phyloP scores from a whole-genome alignment of 2,329 filamentous ascomycete genomes.

The Chrysosporium queenslandicum region DNA sequence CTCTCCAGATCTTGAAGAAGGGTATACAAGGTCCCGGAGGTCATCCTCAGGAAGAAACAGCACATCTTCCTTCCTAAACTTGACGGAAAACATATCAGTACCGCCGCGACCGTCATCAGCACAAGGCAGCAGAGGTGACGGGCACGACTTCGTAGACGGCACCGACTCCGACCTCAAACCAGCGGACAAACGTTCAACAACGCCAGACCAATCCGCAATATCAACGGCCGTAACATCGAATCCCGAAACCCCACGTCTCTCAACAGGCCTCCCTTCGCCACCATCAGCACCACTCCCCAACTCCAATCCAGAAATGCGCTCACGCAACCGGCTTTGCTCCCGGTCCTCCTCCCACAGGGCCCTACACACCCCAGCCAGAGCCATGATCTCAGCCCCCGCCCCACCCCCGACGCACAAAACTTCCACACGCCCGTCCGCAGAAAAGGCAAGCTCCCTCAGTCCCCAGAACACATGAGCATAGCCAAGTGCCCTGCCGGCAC shows the following conservation, averaged over 20 bases:
- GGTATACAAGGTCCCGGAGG: constrained; percentile 30
- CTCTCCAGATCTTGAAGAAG: neutral
- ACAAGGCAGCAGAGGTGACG: constrained; percentile 24
- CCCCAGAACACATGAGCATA: constrained; percentile 54
- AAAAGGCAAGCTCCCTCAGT: neutral
- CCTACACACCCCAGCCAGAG: constrained; percentile 47
- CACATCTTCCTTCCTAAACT: constrained; percentile 44
- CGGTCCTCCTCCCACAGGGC: constrained; percentile 23
- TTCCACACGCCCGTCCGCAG: constrained; percentile 17
- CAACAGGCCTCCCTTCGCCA: neutral
- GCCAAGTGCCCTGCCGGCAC: constrained; percentile 70
- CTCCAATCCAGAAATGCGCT: constrained; percentile 11
- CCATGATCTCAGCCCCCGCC: constrained; percentile 57
- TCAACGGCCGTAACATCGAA: constrained; percentile 60
- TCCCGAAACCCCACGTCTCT: neutral
- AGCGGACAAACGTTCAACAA: constrained; percentile 50
- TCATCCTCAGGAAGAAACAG: constrained; percentile 34
- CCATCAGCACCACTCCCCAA: constrained; percentile 10
- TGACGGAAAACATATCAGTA: constrained; percentile 22
- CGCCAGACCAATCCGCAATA: constrained; percentile 63
- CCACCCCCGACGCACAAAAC: constrained; percentile 55
- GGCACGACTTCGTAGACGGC: constrained; percentile 22
- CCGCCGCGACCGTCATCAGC: neutral
- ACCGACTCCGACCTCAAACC: constrained; percentile 40
- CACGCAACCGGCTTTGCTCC: neutral